Base-by-base conservation (phyloP, 1,284 basidiomycete species). In the Xanthoconium separans region DNA sequence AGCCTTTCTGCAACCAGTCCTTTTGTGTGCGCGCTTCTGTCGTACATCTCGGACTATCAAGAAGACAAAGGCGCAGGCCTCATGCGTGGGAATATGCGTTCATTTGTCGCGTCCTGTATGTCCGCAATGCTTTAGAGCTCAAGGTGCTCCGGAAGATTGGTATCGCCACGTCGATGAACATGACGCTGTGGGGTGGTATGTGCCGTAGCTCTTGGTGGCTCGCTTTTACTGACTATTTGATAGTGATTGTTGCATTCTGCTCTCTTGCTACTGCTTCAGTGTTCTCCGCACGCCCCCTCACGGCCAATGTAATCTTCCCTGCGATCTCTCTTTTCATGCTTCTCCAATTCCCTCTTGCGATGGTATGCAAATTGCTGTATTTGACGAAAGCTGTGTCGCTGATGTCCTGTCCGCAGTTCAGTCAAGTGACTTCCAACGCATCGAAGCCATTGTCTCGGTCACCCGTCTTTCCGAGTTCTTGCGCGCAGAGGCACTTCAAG, bases 301-400 rank as follows among this genome's bases (percentile, higher is more conserved):
- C 95, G 0, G 84, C 91, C 2, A 93, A 97, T 64, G 77, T 95
- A 57, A 94, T 98, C 62, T 98, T 98, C 80, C 95, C 95, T 4
- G 87, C 93, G 0, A 93, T 98, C 50, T 90, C 93, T 0, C 77
- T 98, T 39, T 98, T 98, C 76, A 89, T 93, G 80, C 79, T 98
- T 1, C 77, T 98, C 33, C 82, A 88, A 61, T 91, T 97, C 76
- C 94, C 95, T 22, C 77, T 98, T 34, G 89, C 85, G 2, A 93
- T 96, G 87, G 84, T 88, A 66, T 33, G 71, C 58, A 8, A 11
- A 16, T n/a, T 15, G 1, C 10, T 6, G 3, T 24, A 22, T 43
- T 53, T 46, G 34, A 18, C 41, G 46, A n/a, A 33, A 20, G 27
- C 36, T 10, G 24, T 13, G 33, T 54, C 36, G 30, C 51, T 53